Percentiles rank a stretch among this genome's conserved stretches.
Conservation (phyloP, 2,329 filamentous ascomycete species). For the Penicillium capsulatum region DNA sequence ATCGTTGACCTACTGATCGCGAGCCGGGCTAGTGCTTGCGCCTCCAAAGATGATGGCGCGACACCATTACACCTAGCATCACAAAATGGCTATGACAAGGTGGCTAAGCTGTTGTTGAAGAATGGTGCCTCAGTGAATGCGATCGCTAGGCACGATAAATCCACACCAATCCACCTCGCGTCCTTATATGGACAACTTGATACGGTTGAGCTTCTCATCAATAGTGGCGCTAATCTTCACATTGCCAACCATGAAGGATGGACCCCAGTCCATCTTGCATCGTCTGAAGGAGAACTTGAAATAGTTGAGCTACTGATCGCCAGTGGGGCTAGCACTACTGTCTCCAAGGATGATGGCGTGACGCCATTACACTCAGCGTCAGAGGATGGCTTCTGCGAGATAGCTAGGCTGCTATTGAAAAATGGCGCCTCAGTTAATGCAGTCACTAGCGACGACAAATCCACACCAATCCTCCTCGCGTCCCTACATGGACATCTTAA, state of each 20-base stretch:
- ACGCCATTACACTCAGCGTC: no score
- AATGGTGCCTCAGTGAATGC: background rate
- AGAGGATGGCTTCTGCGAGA: no score
- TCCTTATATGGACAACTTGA: constrained; percentile 4
- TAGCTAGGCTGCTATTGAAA: no score
- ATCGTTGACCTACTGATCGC: constrained; percentile 3
- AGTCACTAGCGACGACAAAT: no score
- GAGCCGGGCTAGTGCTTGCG: constrained; percentile 6
- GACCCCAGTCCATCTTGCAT: constrained; percentile 1
- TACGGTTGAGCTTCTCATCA: constrained; percentile 2
- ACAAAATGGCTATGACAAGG: background rate
- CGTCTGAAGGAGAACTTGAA: background rate
- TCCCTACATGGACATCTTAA: no score
- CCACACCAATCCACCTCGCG: constrained; percentile 9
- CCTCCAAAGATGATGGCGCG: background rate
- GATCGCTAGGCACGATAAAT: background rate
- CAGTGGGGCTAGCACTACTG: constrained; percentile 7
- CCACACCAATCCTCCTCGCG: no score
- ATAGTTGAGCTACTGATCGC: constrained; percentile 7
- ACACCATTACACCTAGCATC: background rate
- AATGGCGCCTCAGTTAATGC: no score
- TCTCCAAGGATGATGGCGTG: no score
- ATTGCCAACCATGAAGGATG: background rate
- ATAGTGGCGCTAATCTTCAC: constrained; percentile 1
- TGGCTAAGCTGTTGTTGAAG: background rate